These are phyloP conservation scores for Colletotrichum musae DNA, from an alignment of 2,329 filamentous ascomycete genomes.

Conservation along the genomic window DNA sequence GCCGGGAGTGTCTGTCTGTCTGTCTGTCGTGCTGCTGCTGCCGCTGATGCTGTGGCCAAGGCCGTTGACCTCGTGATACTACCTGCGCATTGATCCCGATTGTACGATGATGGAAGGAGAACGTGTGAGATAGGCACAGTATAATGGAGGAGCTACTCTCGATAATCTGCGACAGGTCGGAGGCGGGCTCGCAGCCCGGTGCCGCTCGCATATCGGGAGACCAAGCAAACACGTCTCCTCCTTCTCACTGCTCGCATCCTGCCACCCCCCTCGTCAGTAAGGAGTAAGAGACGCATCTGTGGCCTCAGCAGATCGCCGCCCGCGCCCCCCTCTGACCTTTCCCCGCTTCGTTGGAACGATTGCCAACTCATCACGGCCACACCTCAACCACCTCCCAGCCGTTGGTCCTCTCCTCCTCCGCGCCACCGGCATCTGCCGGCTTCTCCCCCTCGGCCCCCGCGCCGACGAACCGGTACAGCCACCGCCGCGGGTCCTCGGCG, in stretches of 20 bases:
- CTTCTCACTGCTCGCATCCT: neutral
- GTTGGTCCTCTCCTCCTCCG: constrained; percentile 51
- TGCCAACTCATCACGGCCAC: constrained; percentile 70
- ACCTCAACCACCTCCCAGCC: constrained; percentile 78
- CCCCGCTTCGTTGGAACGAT: no score
- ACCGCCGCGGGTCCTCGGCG: constrained; percentile 73
- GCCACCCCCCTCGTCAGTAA: neutral
- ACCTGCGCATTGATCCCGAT: neutral
- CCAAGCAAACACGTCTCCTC: constrained; percentile 4
- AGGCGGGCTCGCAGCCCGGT: neutral
- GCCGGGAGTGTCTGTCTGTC: constrained; percentile 12
- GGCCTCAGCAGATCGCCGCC: neutral
- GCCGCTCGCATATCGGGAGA: neutral
- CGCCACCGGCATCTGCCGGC: constrained; percentile 50
- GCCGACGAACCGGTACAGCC: constrained; percentile 74
- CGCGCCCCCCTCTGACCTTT: neutral
- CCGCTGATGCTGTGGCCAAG: neutral
- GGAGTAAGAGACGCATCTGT: neutral
- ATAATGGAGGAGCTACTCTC: constrained; percentile 11
- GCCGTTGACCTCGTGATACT: constrained; percentile 2
- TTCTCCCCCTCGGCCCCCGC: constrained; percentile 49
- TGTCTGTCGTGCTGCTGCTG: neutral
- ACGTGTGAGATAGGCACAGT: constrained; percentile 22
- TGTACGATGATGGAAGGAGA: constrained; percentile 30
- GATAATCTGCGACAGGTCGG: constrained; percentile 1